Evolutionary conservation across 352 stramenopile genomes (phyloP), one percentile per base, ranked within the genome.

Genomic region (Thalassiosira mediterranea): DNA sequence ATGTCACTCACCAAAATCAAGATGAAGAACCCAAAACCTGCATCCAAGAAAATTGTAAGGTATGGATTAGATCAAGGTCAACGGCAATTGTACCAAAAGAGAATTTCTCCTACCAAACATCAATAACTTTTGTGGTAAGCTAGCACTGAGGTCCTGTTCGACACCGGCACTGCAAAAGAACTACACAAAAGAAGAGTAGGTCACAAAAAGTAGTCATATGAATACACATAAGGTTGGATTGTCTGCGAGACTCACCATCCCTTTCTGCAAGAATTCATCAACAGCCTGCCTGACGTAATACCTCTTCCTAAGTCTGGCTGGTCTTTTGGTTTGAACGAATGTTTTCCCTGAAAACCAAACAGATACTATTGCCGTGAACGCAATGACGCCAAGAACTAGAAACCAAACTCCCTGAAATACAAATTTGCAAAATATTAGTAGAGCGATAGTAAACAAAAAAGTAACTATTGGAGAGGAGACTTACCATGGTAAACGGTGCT

Each of bases 21-120:
- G 31, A 71, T 71, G 26, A 71, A 71, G 44, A 71, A 77, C 15
- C 68, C 51, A 52, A 71, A 77, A n/a, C n/a, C n/a, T n/a, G n/a
- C n/a, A n/a, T n/a, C n/a, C n/a, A n/a, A n/a, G n/a, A n/a, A n/a
- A n/a, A n/a, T n/a, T n/a, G n/a, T n/a, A n/a, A n/a, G n/a, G n/a
- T n/a, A n/a, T n/a, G n/a, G n/a, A n/a, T n/a, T n/a, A n/a, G n/a
- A n/a, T n/a, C n/a, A n/a, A n/a, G n/a, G n/a, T n/a, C n/a, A n/a
- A n/a, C n/a, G n/a, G n/a, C n/a, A n/a, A n/a, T n/a, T n/a, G n/a
- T n/a, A n/a, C n/a, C n/a, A n/a, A n/a, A n/a, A n/a, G n/a, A n/a
- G n/a, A n/a, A n/a, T n/a, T n/a, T n/a, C n/a, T n/a, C n/a, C n/a
- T n/a, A 5, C 68, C 17, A 58, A 69, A 77, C 68, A 77, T 52